Percentiles rank a stretch among this genome's conserved stretches.
Evolutionary conservation across 331 rosid genomes (phyloP).

Genomic region (Acacia pycnantha): DNA sequence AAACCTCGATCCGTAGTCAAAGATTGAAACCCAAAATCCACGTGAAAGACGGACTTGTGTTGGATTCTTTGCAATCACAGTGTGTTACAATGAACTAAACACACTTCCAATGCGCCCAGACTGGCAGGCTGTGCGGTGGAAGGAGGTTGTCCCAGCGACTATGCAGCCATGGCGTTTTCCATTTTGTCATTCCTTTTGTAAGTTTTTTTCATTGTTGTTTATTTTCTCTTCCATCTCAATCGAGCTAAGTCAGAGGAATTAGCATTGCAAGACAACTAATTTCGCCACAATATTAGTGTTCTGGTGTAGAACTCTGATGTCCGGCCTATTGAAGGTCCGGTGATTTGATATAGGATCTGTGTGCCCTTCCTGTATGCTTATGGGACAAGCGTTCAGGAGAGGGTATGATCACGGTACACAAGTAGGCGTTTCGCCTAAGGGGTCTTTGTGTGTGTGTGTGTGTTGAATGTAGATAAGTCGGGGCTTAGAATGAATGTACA

Average conservation of each 20-base stretch:
- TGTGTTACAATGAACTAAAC: neutral
- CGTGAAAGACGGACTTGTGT: neutral
- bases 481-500: too few relatives aligned
- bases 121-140: slow-evolving; percentile 67
- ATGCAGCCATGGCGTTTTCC: slow-evolving; percentile 59
- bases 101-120: slow-evolving; percentile 32
- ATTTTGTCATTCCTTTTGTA: slow-evolving; percentile 60
- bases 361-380: too few relatives aligned
- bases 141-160: slow-evolving; percentile 91
- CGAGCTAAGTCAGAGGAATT: neutral
- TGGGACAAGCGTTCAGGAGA: too few relatives aligned
- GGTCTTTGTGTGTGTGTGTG: too few relatives aligned
- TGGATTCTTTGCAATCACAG: slow-evolving; percentile 12
- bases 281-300: too few relatives aligned
- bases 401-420: too few relatives aligned
- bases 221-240: neutral
- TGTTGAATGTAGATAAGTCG: too few relatives aligned
- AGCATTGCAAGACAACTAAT: neutral
- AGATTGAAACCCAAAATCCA: neutral
- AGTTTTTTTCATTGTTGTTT: neutral
- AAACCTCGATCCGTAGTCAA: neutral
- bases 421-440: too few relatives aligned
- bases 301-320: too few relatives aligned
- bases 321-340: too few relatives aligned
- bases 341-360: too few relatives aligned